phyloP scores from a whole-genome alignment of 2,329 filamentous ascomycete species.

The Alternaria triticimaculans region DNA sequence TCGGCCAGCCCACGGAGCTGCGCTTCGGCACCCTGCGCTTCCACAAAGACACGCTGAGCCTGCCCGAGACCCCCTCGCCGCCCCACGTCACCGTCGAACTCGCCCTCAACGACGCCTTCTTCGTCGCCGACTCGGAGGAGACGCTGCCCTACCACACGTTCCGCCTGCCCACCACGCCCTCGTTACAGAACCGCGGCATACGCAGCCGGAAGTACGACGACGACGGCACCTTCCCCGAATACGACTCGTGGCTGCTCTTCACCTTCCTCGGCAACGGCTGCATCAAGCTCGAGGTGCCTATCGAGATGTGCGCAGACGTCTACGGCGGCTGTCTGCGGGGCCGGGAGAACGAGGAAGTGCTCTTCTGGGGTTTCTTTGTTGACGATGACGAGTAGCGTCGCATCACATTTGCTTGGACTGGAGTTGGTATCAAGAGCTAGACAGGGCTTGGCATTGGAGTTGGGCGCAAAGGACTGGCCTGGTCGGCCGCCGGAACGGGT shows the following conservation, averaged over 20 bases:
- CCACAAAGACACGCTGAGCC: conserved; percentile 21
- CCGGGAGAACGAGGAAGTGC: conserved; percentile 43
- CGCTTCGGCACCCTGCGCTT: conserved; percentile 47
- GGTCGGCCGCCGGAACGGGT: conserved; percentile 27
- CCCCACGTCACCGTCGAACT: conserved; percentile 37
- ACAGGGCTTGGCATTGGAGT: conserved; percentile 39
- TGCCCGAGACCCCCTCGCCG: conserved; percentile 2
- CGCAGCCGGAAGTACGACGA: conserved; percentile 40
- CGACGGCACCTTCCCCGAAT: conserved; percentile 39
- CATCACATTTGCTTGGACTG: conserved; percentile 26
- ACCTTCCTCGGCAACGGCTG: conserved; percentile 46
- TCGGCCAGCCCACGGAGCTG: conserved; percentile 44
- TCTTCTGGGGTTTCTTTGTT: conserved; percentile 47
- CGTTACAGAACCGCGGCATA: conserved; percentile 44
- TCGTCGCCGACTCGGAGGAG: conserved; percentile 44
- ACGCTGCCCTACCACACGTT: conserved; percentile 46
- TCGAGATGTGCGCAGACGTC: conserved; percentile 47
- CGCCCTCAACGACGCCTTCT: conserved; percentile 43
- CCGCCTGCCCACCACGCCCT: conserved; percentile 38
- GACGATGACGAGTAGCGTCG: conserved; percentile 36
- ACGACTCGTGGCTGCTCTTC: conserved; percentile 48
- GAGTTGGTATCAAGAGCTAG: conserved; percentile 33
- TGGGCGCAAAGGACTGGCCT: conserved; percentile 34
- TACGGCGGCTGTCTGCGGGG: conserved; percentile 40
- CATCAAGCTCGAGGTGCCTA: conserved; percentile 45